Evolutionary conservation across 257 asterid species (phyloP).

Genomic region (Linderniella brevidens): DNA sequence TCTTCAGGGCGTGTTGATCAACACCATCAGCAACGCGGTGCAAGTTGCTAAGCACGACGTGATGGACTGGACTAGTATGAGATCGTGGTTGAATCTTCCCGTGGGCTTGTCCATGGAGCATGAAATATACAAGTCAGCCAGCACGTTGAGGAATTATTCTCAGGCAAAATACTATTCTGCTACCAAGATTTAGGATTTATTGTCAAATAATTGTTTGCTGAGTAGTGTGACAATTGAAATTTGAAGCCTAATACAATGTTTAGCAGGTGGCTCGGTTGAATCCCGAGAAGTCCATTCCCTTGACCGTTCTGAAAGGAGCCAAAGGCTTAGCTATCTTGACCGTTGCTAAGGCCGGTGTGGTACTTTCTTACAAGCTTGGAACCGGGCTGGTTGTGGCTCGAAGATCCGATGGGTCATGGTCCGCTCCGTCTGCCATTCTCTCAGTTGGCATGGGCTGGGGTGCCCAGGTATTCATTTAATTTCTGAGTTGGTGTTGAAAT

Average conservation of each 20-base stretch:
- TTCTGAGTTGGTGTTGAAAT: not conserved
- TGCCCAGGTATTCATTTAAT: slow-evolving; percentile 51
- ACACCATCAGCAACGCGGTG: slow-evolving; percentile 76
- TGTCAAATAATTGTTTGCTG: not conserved
- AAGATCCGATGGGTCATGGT: slow-evolving; percentile 95
- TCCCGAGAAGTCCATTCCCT: slow-evolving; percentile 91
- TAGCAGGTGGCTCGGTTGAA: slow-evolving; percentile 75
- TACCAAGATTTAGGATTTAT: not conserved
- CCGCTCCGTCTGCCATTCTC: slow-evolving; percentile 92
- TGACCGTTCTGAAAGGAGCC: slow-evolving; percentile 76
- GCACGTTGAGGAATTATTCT: slow-evolving; percentile 51
- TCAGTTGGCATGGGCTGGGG: slow-evolving; percentile 99
- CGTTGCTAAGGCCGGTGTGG: slow-evolving; percentile 81
- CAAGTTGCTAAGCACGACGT: slow-evolving; percentile 95
- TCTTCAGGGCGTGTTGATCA: slow-evolving; percentile 68
- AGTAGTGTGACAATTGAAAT: not conserved
- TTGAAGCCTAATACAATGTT: slow-evolving; percentile 1
- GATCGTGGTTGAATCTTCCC: slow-evolving; percentile 98
- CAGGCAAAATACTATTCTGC: slow-evolving; percentile 34
- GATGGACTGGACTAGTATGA: slow-evolving; percentile 88
- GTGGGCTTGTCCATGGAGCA: slow-evolving; percentile 94
- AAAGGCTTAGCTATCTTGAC: slow-evolving; percentile 89
- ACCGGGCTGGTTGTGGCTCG: slow-evolving; percentile 88
- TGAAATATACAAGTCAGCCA: slow-evolving; percentile 78
- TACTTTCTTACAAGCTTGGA: slow-evolving; percentile 81